Evolutionary conservation across 2,329 filamentous ascomycete genomes (phyloP).

Genomic region (Pestalotiopsis sp.): DNA sequence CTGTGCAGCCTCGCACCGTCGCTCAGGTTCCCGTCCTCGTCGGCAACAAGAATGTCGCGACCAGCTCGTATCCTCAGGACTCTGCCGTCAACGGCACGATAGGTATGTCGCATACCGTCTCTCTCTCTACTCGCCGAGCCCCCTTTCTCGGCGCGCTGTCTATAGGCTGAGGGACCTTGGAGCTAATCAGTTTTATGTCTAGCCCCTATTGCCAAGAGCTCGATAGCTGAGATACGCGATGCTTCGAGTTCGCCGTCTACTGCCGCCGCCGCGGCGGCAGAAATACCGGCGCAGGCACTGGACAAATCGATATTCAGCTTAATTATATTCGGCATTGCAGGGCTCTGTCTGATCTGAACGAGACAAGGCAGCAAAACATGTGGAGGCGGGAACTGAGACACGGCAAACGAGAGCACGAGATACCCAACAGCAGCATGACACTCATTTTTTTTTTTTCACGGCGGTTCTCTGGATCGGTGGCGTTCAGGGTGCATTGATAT

Average conservation of each 20-base stretch:
- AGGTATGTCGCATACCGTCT: conserved; percentile 8
- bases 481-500: conserved; percentile 10
- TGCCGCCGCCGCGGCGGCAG: conserved; percentile 12
- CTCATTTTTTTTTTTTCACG: conserved; percentile 3
- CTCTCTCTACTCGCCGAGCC: neutral
- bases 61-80: conserved; percentile 9
- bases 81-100: conserved; percentile 12
- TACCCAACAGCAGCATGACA: conserved; percentile 14
- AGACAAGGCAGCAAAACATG: neutral
- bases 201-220: conserved; percentile 10
- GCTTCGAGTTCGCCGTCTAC: conserved; percentile 10
- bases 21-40: conserved; percentile 12
- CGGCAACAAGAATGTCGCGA: conserved; percentile 8
- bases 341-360: conserved; percentile 17
- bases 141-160: neutral
- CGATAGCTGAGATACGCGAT: neutral
- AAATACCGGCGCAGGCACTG: conserved; percentile 15
- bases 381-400: neutral
- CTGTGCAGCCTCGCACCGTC: conserved; percentile 10
- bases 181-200: neutral
- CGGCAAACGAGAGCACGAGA: conserved; percentile 13
- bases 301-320: conserved; percentile 20
- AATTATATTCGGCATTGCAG: conserved; percentile 19
- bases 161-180: neutral
- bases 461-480: neutral